phyloP scores from a whole-genome alignment of 2,329 filamentous ascomycete genomes.

The Neonectria coccinea region DNA sequence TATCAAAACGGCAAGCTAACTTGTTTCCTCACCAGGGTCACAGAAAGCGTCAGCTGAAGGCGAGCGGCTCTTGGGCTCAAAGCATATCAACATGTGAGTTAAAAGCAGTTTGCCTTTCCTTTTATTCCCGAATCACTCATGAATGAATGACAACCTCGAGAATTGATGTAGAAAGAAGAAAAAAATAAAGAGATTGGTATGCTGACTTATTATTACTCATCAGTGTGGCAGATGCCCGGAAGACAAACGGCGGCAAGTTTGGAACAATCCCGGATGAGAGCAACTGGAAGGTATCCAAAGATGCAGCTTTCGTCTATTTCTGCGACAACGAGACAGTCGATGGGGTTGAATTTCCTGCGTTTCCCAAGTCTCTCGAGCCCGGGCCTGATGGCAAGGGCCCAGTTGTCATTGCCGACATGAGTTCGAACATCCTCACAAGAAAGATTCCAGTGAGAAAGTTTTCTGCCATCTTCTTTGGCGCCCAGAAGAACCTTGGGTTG shows the following conservation, averaged over 20 bases:
- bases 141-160: no score
- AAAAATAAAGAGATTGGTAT: no score
- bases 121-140: no score
- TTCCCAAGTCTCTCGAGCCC: conserved; percentile 73
- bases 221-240: conserved; percentile 72
- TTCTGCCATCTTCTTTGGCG: conserved; percentile 88
- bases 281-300: conserved; percentile 78
- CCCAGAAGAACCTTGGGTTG: conserved; percentile 92
- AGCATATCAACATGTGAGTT: conserved; percentile 74
- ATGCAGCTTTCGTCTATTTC: conserved; percentile 83
- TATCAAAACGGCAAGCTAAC: no score
- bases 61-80: conserved; percentile 77
- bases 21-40: conserved; percentile 57
- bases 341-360: conserved; percentile 85
- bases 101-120: no score
- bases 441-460: conserved; percentile 82
- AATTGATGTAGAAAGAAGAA: no score
- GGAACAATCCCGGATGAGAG: conserved; percentile 83
- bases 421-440: conserved; percentile 89
- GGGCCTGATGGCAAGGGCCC: conserved; percentile 71
- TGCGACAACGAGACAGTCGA: conserved; percentile 97
- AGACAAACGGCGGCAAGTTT: conserved; percentile 82
- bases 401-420: conserved; percentile 92
- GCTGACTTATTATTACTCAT: no score
- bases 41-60: conserved; percentile 90